phyloP scores from a whole-genome alignment of 306 rosid genomes.

The Sindora glabra region DNA sequence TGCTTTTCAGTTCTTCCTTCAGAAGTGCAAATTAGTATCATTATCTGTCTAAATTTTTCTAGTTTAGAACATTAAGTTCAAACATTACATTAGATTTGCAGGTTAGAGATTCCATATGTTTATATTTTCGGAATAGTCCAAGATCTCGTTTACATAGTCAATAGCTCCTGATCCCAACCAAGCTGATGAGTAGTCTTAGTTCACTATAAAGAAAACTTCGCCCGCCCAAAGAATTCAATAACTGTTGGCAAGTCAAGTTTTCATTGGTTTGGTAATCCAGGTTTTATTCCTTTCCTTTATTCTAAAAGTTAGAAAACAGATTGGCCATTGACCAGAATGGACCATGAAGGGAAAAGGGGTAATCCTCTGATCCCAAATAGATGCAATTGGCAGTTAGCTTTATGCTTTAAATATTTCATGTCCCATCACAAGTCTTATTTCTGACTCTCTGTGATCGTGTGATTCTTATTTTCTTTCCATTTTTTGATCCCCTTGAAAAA shows the following conservation, averaged over 20 bases:
- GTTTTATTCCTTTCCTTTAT: background rate
- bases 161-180: no score
- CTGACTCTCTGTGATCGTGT: conserved; percentile 9
- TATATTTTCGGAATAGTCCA: no score
- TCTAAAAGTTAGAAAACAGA: background rate
- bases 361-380: conserved; percentile 27
- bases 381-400: conserved; percentile 37
- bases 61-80: no score
- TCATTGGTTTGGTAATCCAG: background rate
- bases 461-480: no score
- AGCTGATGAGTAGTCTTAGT: no score
- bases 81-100: no score
- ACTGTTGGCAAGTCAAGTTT: background rate
- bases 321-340: background rate
- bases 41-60: no score
- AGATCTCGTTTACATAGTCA: no score
- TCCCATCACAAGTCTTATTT: conserved; percentile 23
- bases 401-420: conserved; percentile 43
- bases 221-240: background rate
- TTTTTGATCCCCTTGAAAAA: background rate
- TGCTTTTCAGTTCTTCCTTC: no score
- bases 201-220: background rate
- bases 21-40: no score
- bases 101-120: no score
- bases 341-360: background rate